These are phyloP conservation scores for Reticulascus tulasneorum DNA, from an alignment of 2,329 filamentous ascomycete species.

Conservation along the genomic window DNA sequence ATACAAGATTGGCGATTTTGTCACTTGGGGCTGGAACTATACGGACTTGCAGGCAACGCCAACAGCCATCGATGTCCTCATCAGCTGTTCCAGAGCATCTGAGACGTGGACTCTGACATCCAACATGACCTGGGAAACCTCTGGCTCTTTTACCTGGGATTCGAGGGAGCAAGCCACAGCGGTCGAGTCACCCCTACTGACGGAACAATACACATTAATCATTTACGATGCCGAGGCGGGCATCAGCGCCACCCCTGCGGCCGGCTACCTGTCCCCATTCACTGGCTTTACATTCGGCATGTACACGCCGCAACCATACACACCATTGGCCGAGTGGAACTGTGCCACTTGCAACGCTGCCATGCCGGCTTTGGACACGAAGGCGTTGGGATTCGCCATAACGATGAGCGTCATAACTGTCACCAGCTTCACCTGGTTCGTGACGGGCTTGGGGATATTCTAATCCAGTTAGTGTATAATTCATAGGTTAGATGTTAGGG, in stretches of 20 bases:
- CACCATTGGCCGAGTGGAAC: constrained; percentile 46
- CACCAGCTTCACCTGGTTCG: constrained; percentile 62
- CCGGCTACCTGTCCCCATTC: constrained; percentile 53
- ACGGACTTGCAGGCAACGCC: constrained; percentile 55
- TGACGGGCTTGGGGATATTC: constrained; percentile 34
- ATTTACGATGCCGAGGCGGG: constrained; percentile 55
- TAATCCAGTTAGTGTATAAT: constrained; percentile 7
- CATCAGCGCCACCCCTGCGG: constrained; percentile 44
- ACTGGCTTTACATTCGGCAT: constrained; percentile 52
- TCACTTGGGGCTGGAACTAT: constrained; percentile 65
- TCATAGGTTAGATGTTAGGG: constrained; percentile 4
- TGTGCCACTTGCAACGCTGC: constrained; percentile 57
- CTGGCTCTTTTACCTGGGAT: constrained; percentile 52
- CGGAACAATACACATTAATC: constrained; percentile 56
- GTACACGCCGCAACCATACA: constrained; percentile 50
- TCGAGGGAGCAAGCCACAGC: constrained; percentile 46
- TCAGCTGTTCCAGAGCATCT: constrained; percentile 49
- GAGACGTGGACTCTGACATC: constrained; percentile 58
- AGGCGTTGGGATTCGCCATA: constrained; percentile 46
- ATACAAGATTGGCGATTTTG: constrained; percentile 57
- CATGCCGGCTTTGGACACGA: constrained; percentile 39
- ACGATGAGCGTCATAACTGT: constrained; percentile 54
- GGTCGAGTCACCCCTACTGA: constrained; percentile 43
- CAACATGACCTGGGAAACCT: constrained; percentile 57
- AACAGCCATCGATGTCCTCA: constrained; percentile 56